These are phyloP conservation scores for Chaetomium sp. DNA, from an alignment of 2,329 filamentous ascomycete genomes.

Conservation along the genomic window DNA sequence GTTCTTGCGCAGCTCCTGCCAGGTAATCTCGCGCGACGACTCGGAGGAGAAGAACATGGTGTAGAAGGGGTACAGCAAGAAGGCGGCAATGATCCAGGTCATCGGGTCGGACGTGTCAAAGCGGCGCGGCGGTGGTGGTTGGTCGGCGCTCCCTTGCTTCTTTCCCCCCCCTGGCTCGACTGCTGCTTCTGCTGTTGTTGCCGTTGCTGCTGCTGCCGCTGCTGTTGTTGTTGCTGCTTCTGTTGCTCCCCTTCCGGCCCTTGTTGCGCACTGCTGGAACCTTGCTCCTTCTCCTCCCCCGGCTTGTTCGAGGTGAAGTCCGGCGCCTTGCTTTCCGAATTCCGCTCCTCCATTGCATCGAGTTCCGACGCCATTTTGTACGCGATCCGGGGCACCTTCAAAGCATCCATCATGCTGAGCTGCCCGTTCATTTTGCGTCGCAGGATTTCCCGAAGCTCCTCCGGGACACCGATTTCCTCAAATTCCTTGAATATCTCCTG, in stretches of 20 bases:
- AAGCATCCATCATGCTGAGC: conserved; percentile 50
- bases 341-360: conserved; percentile 4
- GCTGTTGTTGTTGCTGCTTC: conserved; percentile 24
- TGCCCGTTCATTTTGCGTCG: conserved; percentile 58
- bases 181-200: conserved; percentile 32
- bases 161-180: conserved; percentile 32
- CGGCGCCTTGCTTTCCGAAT: conserved; percentile 15
- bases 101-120: conserved; percentile 56
- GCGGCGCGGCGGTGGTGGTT: conserved; percentile 3
- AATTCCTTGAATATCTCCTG: conserved; percentile 63
- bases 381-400: conserved; percentile 61
- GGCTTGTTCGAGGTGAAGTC: conserved; percentile 36
- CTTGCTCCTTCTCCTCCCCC: conserved; percentile 27
- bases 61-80: conserved; percentile 48
- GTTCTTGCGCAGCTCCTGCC: conserved; percentile 92
- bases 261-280: conserved; percentile 34
- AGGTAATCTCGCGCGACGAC: conserved; percentile 77
- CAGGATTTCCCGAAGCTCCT: conserved; percentile 63
- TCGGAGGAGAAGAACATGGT: conserved; percentile 48
- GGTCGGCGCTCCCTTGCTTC: conserved; percentile 32
- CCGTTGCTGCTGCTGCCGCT: conserved; percentile 30
- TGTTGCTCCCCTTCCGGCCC: conserved; percentile 21
- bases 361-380: conserved; percentile 55
- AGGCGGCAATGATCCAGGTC: conserved; percentile 46
- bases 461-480: conserved; percentile 68